phyloP scores from a whole-genome alignment of 805 yeast genomes.

The Metschnikowia cubensis region DNA sequence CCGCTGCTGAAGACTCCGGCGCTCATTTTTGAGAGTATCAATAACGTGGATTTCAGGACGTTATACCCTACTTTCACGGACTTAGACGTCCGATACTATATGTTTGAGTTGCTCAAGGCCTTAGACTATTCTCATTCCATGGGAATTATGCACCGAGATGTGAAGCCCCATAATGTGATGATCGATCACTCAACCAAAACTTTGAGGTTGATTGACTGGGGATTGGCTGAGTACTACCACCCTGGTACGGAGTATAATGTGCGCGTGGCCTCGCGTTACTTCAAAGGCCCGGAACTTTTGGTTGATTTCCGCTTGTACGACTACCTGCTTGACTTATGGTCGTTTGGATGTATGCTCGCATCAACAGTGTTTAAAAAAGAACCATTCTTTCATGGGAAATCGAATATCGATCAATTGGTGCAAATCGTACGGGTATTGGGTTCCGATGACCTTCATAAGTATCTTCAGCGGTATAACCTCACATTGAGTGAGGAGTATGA shows the following conservation, averaged over 20 bases:
- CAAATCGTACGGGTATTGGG: constrained; percentile 88
- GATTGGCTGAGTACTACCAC: constrained; percentile 89
- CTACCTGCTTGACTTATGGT: constrained; percentile 87
- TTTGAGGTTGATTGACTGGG: constrained; percentile 88
- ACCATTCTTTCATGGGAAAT: constrained; percentile 89
- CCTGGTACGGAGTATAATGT: constrained; percentile 87
- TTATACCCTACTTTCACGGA: constrained; percentile 77
- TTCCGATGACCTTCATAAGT: constrained; percentile 65
- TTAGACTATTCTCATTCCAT: constrained; percentile 85
- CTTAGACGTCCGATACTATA: constrained; percentile 75
- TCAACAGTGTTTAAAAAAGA: constrained; percentile 84
- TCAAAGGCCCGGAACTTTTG: constrained; percentile 87
- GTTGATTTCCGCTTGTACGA: constrained; percentile 82
- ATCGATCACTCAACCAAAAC: constrained; percentile 66
- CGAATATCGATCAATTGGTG: constrained; percentile 87
- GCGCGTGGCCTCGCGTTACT: constrained; percentile 86
- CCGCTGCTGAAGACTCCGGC: constrained; percentile 84
- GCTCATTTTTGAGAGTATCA: constrained; percentile 76
- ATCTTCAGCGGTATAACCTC: constrained; percentile 66
- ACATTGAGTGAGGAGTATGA: constrained; percentile 75
- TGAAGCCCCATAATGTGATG: constrained; percentile 92
- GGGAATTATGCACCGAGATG: constrained; percentile 95
- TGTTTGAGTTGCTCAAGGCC: constrained; percentile 76
- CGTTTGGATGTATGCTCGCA: constrained; percentile 88
- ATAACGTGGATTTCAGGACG: constrained; percentile 82